Evolutionary conservation across 176 grass and related monocot genomes (phyloP).

Genomic region (Triticum timopheevii): DNA sequence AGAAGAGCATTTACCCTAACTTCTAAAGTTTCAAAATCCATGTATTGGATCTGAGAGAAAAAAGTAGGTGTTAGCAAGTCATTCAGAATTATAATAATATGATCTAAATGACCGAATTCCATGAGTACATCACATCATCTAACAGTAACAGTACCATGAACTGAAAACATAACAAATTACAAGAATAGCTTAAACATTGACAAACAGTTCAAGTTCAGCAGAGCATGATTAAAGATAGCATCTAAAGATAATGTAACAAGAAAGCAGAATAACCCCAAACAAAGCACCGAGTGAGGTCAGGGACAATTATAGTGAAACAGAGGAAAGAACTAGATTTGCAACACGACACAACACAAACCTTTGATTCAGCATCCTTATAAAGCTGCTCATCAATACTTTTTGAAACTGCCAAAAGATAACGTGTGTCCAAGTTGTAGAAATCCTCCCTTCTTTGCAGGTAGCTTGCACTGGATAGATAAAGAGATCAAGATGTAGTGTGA

Average conservation of each 20-base stretch:
- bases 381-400: slow-evolving; percentile 35
- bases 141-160: background rate
- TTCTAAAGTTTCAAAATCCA: slow-evolving; percentile 37
- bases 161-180: background rate
- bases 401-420: slow-evolving; percentile 4
- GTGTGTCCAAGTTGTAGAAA: background rate
- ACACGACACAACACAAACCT: slow-evolving; percentile 37
- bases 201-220: background rate
- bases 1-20: slow-evolving; percentile 28
- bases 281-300: background rate
- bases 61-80: slow-evolving; percentile 24
- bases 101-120: background rate
- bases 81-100: background rate
- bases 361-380: slow-evolving; percentile 8
- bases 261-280: background rate
- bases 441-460: slow-evolving; percentile 15
- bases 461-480: slow-evolving; percentile 34
- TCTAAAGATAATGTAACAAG: background rate
- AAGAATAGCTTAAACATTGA: slow-evolving; percentile 7
- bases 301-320: background rate
- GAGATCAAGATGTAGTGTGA: slow-evolving; percentile 7
- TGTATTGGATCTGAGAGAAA: slow-evolving; percentile 35
- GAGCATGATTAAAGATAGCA: background rate
- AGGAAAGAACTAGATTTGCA: background rate
- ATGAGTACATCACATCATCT: background rate